Evolutionary conservation across 257 asterid species (phyloP).

Genomic region (Salvia miltiorrhiza): DNA sequence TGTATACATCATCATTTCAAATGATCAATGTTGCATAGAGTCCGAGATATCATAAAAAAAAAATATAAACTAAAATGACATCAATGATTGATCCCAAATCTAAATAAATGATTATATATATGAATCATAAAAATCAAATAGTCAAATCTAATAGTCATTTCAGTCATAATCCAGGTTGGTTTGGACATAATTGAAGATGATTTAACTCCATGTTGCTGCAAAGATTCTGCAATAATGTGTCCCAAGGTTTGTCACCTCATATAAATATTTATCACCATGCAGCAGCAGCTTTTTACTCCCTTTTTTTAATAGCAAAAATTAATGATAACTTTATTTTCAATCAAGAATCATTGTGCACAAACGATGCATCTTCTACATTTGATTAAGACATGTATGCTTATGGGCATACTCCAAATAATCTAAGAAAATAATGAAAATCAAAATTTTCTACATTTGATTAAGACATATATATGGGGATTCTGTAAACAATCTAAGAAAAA

Average conservation of each 20-base stretch:
- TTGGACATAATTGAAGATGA: constrained; percentile 20
- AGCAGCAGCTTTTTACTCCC: constrained; percentile 2
- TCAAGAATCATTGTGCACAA: constrained; percentile 23
- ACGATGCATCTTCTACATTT: constrained; percentile 3
- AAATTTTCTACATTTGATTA: too few species aligned
- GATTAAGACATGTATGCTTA: constrained; percentile 28
- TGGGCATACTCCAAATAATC: constrained; percentile 9
- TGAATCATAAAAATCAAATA: background rate
- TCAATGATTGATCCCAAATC: constrained; percentile 21
- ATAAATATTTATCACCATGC: constrained; percentile 4
- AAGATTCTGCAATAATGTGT: constrained; percentile 20
- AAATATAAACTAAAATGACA: background rate
- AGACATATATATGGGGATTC: background rate
- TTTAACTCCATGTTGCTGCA: background rate
- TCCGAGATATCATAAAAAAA: background rate
- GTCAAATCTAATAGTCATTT: constrained; percentile 22
- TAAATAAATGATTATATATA: background rate
- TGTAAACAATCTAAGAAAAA: constrained; percentile 4
- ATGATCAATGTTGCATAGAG: background rate
- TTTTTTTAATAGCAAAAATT: background rate
- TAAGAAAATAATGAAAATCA: background rate
- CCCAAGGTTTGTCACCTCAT: constrained; percentile 11
- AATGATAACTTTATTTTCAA: constrained; percentile 20
- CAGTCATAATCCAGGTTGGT: constrained; percentile 12
- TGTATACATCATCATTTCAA: too few species aligned